Percentiles rank a stretch among this genome's conserved stretches.
Conservation (phyloP, 768 basidiomycete genomes). For the Sistotremastrum suecicum region DNA sequence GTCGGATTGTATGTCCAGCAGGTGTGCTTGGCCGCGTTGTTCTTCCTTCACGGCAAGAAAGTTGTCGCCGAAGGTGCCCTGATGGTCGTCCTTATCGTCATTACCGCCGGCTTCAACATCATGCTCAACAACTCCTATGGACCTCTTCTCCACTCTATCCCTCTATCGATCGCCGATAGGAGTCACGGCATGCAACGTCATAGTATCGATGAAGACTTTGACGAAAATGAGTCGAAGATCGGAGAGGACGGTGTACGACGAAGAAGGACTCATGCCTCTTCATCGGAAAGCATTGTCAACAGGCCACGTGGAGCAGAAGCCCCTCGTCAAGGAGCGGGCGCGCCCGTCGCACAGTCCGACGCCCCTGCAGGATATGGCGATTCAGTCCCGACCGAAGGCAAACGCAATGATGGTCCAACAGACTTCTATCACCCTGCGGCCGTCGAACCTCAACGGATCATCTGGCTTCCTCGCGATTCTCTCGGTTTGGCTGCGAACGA, state of each 20-base stretch:
- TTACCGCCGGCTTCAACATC: constrained; percentile 69
- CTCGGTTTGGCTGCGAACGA: constrained; percentile 42
- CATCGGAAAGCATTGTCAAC: too few relatives aligned
- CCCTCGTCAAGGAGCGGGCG: background rate
- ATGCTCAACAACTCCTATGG: constrained; percentile 68
- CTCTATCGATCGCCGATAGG: constrained; percentile 64
- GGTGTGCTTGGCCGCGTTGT: constrained; percentile 70
- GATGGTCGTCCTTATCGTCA: constrained; percentile 70
- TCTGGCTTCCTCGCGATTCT: constrained; percentile 77
- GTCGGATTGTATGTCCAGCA: constrained; percentile 90
- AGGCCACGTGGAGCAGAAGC: constrained; percentile 8
- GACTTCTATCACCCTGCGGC: constrained; percentile 80
- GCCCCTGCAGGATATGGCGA: constrained; percentile 1
- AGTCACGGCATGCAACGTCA: constrained; percentile 18
- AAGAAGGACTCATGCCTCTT: constrained; percentile 10
- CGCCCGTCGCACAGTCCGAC: background rate
- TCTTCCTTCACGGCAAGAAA: constrained; percentile 71
- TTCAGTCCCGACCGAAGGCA: constrained; percentile 7
- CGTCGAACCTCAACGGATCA: constrained; percentile 51
- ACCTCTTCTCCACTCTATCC: constrained; percentile 62
- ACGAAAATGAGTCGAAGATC: constrained; percentile 1
- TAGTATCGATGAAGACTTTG: constrained; percentile 3
- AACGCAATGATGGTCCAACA: constrained; percentile 14
- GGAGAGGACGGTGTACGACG: constrained; percentile 8
- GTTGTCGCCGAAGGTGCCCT: constrained; percentile 56